A percentile compares a stretch with the other conserved stretches of the same genome.
phyloP scores from a whole-genome alignment of 2,329 filamentous ascomycete genomes.

The Fusarium falciforme region DNA sequence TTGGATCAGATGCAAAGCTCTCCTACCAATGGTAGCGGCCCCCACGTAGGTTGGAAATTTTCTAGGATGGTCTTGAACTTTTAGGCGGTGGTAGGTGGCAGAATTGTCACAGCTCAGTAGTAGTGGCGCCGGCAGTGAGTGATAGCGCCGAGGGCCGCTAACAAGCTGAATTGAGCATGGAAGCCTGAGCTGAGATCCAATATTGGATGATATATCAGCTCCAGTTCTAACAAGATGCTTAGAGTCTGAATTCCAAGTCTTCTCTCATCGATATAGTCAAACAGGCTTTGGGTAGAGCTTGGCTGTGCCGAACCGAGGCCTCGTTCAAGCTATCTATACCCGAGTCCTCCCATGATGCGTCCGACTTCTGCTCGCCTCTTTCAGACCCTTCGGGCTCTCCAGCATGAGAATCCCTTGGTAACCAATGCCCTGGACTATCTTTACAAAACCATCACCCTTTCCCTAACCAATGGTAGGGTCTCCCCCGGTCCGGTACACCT shows the following conservation, averaged over 20 bases:
- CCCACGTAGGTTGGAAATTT: constrained; percentile 50
- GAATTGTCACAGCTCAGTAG: constrained; percentile 41
- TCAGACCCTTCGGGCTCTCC: constrained; percentile 44
- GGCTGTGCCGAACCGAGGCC: not conserved
- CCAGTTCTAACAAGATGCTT: not conserved
- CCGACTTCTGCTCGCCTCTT: constrained; percentile 52
- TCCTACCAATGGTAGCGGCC: constrained; percentile 22
- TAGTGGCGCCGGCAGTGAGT: not conserved
- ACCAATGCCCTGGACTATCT: not conserved
- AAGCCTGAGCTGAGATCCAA: constrained; percentile 4
- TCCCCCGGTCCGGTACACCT: constrained; percentile 78
- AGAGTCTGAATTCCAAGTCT: not conserved
- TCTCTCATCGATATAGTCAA: not conserved
- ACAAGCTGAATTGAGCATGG: not conserved
- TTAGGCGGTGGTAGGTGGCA: constrained; percentile 64
- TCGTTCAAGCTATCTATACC: no score
- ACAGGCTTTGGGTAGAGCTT: not conserved
- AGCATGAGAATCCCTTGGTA: constrained; percentile 91
- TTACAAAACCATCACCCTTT: not conserved
- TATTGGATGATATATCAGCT: not conserved
- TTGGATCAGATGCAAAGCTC: constrained; percentile 25
- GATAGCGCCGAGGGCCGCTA: constrained; percentile 24
- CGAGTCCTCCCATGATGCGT: constrained; percentile 49
- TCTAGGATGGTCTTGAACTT: constrained; percentile 54
- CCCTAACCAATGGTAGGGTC: constrained; percentile 67